Conservation (phyloP, 164 flowering plant species). For the Macadamia integrifolia region DNA sequence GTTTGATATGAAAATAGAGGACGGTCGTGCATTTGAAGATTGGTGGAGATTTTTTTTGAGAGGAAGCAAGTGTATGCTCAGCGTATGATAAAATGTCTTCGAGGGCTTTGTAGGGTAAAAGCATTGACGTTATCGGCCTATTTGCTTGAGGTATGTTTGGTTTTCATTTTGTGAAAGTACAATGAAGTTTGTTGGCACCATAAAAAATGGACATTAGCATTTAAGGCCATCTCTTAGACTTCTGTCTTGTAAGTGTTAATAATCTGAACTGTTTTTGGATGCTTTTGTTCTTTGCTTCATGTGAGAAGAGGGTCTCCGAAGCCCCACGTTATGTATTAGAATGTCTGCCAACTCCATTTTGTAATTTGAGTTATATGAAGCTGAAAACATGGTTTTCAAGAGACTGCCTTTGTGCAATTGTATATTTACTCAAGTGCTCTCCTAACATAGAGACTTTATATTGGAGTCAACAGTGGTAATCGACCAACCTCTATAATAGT, state of each 20-base stretch:
- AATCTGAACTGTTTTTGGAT: not conserved
- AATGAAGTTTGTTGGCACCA: not conserved
- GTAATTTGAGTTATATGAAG: conserved; percentile 4
- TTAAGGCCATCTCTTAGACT: not conserved
- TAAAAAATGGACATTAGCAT: not conserved
- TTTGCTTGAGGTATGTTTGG: conserved; percentile 5
- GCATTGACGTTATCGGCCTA: conserved; percentile 2
- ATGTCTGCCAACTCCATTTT: not conserved
- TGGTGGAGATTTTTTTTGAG: not conserved
- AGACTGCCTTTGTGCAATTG: not conserved
- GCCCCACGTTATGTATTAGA: not conserved
- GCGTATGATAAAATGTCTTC: not conserved
- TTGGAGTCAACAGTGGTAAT: not conserved
- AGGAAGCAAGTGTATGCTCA: conserved; percentile 2
- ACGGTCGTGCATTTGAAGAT: not conserved
- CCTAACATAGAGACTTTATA: not conserved
- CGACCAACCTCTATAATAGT: not conserved
- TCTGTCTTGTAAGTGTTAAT: not conserved
- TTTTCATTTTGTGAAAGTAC: not conserved
- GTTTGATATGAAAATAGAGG: conserved; percentile 10
- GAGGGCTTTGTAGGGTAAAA: conserved; percentile 2
- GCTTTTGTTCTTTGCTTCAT: not conserved
- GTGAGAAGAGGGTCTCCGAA: not conserved
- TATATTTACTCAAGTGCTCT: not conserved
- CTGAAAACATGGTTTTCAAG: not conserved